Evolutionary conservation across 495 filamentous ascomycete genomes (phyloP).

Genomic region (Hypoxylon trugodes): DNA sequence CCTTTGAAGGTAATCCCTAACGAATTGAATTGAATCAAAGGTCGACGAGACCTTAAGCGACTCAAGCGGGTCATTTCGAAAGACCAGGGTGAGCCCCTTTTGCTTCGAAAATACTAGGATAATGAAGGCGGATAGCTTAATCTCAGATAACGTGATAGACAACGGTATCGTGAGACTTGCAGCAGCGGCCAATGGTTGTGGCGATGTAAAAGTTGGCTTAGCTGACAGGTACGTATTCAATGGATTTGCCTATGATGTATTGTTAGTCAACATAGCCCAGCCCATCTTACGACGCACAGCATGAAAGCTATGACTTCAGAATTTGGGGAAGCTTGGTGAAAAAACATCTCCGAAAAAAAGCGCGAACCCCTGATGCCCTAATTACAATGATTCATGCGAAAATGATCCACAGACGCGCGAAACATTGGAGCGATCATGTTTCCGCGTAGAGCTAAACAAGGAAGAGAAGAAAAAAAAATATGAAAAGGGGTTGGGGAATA

Average conservation of each 20-base stretch:
- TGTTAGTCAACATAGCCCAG: constrained; percentile 59
- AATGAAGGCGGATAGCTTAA: constrained; percentile 96
- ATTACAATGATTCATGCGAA: constrained; percentile 41
- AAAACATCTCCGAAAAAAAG: constrained; percentile 28
- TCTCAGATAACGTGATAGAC: constrained; percentile 95
- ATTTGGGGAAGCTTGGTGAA: constrained; percentile 25
- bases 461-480: constrained; percentile 4
- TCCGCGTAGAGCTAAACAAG: constrained; percentile 22
- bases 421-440: constrained; percentile 8
- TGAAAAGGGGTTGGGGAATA: constrained; percentile 15
- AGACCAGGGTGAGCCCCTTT: constrained; percentile 95
- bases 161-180: constrained; percentile 95
- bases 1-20: constrained; percentile 94
- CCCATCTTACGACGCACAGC: constrained; percentile 45
- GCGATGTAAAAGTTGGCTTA: constrained; percentile 90
- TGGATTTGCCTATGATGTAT: constrained; percentile 78
- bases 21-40: constrained; percentile 98
- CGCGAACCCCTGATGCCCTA: constrained; percentile 37
- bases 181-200: constrained; percentile 89
- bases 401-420: constrained; percentile 32
- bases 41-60: constrained; percentile 98
- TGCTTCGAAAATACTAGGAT: constrained; percentile 97
- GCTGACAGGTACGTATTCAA: constrained; percentile 94
- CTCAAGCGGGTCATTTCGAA: constrained; percentile 96
- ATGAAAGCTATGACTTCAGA: constrained; percentile 10